Percentiles rank a stretch among this genome's conserved stretches.
Evolutionary conservation across 1,139 yeast genomes (phyloP).

Genomic region (Lodderomyces theae): DNA sequence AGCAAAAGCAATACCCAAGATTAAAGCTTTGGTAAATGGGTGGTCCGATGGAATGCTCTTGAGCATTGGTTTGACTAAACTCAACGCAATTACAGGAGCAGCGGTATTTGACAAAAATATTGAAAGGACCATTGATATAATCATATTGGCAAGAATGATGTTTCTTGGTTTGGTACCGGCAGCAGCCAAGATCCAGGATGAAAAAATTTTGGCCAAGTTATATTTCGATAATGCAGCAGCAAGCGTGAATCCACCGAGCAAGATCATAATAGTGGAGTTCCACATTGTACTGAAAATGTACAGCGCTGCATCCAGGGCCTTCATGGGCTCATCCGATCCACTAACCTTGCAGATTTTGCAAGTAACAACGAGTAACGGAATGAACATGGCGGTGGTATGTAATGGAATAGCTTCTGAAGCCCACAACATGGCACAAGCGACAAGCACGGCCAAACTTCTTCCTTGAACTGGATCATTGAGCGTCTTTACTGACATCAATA

Average conservation of each 20-base stretch:
- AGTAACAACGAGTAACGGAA: slow-evolving; percentile 76
- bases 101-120: slow-evolving; percentile 98
- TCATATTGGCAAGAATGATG: slow-evolving; percentile 76
- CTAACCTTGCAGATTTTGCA: slow-evolving; percentile 65
- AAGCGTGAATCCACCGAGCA: slow-evolving; percentile 88
- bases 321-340: slow-evolving; percentile 50
- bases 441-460: slow-evolving; percentile 79
- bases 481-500: slow-evolving; percentile 55
- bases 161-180: slow-evolving; percentile 86
- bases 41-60: slow-evolving; percentile 79
- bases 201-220: slow-evolving; percentile 79
- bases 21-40: slow-evolving; percentile 76
- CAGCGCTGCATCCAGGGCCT: slow-evolving; percentile 67
- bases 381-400: slow-evolving; percentile 76
- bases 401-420: slow-evolving; percentile 92
- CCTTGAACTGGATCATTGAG: slow-evolving; percentile 64
- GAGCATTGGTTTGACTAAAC: slow-evolving; percentile 84
- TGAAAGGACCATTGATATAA: slow-evolving; percentile 77
- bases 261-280: slow-evolving; percentile 87
- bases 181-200: slow-evolving; percentile 72
- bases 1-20: slow-evolving; percentile 87
- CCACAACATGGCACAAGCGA: slow-evolving; percentile 81
- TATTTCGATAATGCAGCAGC: slow-evolving; percentile 93
- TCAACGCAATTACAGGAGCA: slow-evolving; percentile 88
- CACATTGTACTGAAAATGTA: slow-evolving; percentile 86